Base-by-base conservation (phyloP, 1,284 basidiomycete species). In the Cutaneotrichosporon dermatis region DNA sequence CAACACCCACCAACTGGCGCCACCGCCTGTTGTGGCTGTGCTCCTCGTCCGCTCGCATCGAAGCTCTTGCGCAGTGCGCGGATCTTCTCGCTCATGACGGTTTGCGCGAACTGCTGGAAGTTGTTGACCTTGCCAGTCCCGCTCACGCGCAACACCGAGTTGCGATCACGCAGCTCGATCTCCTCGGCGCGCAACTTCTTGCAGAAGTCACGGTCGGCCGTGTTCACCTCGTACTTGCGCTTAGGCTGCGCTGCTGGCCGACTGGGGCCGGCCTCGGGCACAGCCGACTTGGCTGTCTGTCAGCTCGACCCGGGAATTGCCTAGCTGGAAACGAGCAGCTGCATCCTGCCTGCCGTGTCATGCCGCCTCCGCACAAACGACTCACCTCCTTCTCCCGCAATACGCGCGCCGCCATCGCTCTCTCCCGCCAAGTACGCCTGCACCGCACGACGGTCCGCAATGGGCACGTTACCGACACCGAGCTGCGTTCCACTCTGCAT, bases 391-490 rank as follows among this genome's bases (percentile, higher is more conserved):
- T 40, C 81, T 65, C 71, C 67, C 46, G 85, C 78, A 13, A 86
- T 83, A 62, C 86, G 79, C 25, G 83, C 82, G 0, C 76, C 70
- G 0, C 82, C 79, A 64, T 83, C 84, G 15, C 56, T 59, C 35
- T 64, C 63, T 4, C 89, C 89, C 64, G 88, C 85, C 54, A 96
- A 73, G 85, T 88, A 95, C 58, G 92, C 90, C 34, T 90, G 84
- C 0, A 94, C 85, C 43, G 81, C 82, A 77, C 89, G 89, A 62
- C 92, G 81, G 77, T 94, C 92, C 2, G 90, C 90, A 44, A 91
- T 86, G 68, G 88, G 87, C 46, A 95, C 89, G 72, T 91, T 90
- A 6, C 73, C 81, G 36, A 91, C 78, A 1, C 88, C 88, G 55
- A 82, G 83, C 68, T 89, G 86, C 62, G 90, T 82, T 4, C 86